Evolutionary conservation across 192 early-diverging fungal genomes (phyloP), one percentile per base, ranked within the genome.

Genomic region (Radiomyces spectabilis): DNA sequence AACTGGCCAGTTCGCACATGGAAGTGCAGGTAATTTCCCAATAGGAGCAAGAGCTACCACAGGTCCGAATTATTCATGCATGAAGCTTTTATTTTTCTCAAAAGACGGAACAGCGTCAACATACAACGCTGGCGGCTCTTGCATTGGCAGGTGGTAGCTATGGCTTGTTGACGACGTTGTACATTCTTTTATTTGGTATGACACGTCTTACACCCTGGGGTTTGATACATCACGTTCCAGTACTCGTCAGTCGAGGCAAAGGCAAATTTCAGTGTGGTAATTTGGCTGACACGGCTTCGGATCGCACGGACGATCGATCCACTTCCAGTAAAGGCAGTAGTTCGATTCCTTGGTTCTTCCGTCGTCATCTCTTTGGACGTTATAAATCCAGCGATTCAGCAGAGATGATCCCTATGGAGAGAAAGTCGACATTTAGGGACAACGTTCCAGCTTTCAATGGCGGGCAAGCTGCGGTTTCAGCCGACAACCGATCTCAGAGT

Each of bases 141-240:
- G 61, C 61, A 13, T 44, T 63, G 19, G 53, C 47, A 27, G 61
- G 61, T 52, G 61, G 61, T 45, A 41, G 37, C 10, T 63, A 56
- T 13, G 61, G 61, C 25, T 32, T 56, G 34, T 33, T 56, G 4
- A 63, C 49, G 12, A 56, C 54, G 12, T 9, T 63, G 1, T 63
- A 63, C 12, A 55, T 57, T 19, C 12, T 63, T 3, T 52, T 63
- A 16, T 63, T 63, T 9, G 61, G 61, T 2, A 63, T 56, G 54
- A 55, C 46, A 10, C 19, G 61, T 16, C 19, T 63, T 19, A 42
- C 61, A 7, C 61, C 61, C 5, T 63, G 46, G 37, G 61, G 61
- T 5, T n/a, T 63, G n/a, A 45, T 55, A 7, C 61, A 63, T 39
- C 47, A 42, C 29, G 43, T 63, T 13, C 39, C 61, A 1, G 34